phyloP scores from a whole-genome alignment of 805 yeast genomes.

The Wickerhamiella kurtzmanii region DNA sequence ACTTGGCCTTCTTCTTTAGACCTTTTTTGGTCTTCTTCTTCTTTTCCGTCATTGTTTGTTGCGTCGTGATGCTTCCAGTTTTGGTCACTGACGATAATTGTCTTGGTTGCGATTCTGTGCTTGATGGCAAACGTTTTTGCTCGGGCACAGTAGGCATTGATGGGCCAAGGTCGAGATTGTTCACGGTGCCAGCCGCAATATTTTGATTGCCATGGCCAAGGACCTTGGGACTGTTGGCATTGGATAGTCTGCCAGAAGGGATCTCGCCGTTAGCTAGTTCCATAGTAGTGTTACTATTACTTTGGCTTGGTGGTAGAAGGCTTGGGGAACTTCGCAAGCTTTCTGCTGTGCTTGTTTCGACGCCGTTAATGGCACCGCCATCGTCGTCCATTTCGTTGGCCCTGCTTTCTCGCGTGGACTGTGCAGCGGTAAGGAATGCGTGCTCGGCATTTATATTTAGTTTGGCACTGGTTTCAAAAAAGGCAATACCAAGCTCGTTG shows the following conservation, averaged over 20 bases:
- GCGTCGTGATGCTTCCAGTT: not conserved
- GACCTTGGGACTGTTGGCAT: too few relatives aligned
- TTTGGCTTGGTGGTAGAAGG: not conserved
- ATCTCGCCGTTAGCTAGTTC: too few relatives aligned
- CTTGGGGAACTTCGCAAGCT: not conserved
- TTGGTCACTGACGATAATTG: not conserved
- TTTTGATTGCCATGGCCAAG: too few relatives aligned
- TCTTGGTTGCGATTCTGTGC: not conserved
- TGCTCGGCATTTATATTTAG: constrained; percentile 79
- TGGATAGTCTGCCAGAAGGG: too few relatives aligned
- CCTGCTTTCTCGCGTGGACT: constrained; percentile 62
- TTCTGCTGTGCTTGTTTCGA: not conserved
- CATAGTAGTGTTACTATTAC: not conserved
- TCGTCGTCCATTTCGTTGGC: constrained; percentile 56
- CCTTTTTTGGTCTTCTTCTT: not conserved
- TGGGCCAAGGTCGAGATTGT: not conserved
- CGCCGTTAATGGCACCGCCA: constrained; percentile 26
- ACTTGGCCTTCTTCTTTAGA: constrained; percentile 8
- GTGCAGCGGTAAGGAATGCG: constrained; percentile 54
- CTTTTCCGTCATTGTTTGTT: not conserved
- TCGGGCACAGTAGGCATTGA: not conserved
- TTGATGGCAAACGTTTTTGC: not conserved
- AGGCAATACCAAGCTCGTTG: constrained; percentile 45
- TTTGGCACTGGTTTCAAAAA: constrained; percentile 89
- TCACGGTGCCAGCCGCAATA: not conserved